These are phyloP conservation scores for Astragalus glycyphyllos DNA, from an alignment of 306 rosid genomes.

Conservation along the genomic window DNA sequence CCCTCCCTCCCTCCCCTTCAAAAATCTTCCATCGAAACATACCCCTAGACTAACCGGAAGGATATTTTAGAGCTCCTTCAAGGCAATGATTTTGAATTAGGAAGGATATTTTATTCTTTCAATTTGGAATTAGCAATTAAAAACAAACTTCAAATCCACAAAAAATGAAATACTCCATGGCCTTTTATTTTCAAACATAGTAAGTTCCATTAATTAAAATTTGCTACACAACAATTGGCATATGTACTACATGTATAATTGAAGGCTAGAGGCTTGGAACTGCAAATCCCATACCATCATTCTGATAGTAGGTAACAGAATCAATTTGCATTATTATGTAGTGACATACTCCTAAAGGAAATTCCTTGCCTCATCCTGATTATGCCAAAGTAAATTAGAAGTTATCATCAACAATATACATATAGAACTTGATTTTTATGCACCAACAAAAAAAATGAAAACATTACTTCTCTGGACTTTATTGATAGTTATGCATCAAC, in stretches of 20 bases:
- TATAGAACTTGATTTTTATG: not conserved
- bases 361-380: slow-evolving; percentile 18
- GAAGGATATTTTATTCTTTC: slow-evolving; percentile 7
- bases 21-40: too few species aligned
- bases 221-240: not conserved
- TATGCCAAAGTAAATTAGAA: not conserved
- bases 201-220: not conserved
- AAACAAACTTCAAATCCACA: not conserved
- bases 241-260: slow-evolving; percentile 6
- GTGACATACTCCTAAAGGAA: slow-evolving; percentile 19
- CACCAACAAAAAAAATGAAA: not conserved
- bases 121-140: not conserved
- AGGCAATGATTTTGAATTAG: not conserved
- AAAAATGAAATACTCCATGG: not conserved
- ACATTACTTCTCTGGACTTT: not conserved
- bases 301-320: too few species aligned
- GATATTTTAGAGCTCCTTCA: not conserved
- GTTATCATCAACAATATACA: not conserved
- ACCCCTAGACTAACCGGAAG: too few species aligned
- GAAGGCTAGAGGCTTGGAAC: slow-evolving; percentile 16
- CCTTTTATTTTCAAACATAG: not conserved
- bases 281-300: slow-evolving; percentile 9
- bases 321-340: too few species aligned
- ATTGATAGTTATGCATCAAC: slow-evolving; percentile 6
- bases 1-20: too few species aligned